Base-by-base conservation (phyloP, 1,139 yeast species). In the Geotrichum australiense region DNA sequence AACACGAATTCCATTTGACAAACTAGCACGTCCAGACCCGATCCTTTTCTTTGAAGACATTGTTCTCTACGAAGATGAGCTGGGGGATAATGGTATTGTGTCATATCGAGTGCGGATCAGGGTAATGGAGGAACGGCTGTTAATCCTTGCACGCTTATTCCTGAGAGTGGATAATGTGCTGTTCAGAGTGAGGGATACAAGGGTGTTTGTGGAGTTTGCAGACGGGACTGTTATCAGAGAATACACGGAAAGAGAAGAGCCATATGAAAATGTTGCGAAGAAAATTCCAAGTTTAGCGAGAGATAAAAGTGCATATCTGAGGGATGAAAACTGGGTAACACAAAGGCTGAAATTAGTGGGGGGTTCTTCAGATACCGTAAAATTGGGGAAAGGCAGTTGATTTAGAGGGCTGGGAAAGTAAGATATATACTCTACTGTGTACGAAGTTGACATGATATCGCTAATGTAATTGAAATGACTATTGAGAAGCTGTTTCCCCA, bases 61-160 rank as follows among this genome's bases (percentile, higher is more conserved):
- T 64, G 76, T 85, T 5, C 66, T 93, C 25, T 93, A 76, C 57
- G 99, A 91, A 58, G 98, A 91, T 57, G 99, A 91, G 59, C 68
- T 91, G 45, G 98, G 95, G 3, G 99, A 91, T 61, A 91, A 91
- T 59, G 99, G 99, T 3, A 82, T 86, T 20, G 78, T 93, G 0
- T 73, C 85, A 44, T 64, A 85, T 42, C 76, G 79, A 41, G 78
- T 80, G 24, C 87, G 87, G 60, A 75, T 93, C 22, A 68, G 99
- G 51, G 96, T 87, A 2, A 93, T 91, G 97, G 80, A 81, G 5
- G 74, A 80, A 38, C 75, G 96, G 47, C 59, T 91, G 48, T 65
- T 91, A 33, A 52, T 91, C 28, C 67, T 91, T 38, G 75, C 80
- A 42, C 71, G 98, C 37, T 75, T 89, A 53, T 91, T 85, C 59